Percentiles rank a stretch among this genome's conserved stretches.
Conservation (phyloP, 257 asterid genomes). For the Jacaranda copaia region DNA sequence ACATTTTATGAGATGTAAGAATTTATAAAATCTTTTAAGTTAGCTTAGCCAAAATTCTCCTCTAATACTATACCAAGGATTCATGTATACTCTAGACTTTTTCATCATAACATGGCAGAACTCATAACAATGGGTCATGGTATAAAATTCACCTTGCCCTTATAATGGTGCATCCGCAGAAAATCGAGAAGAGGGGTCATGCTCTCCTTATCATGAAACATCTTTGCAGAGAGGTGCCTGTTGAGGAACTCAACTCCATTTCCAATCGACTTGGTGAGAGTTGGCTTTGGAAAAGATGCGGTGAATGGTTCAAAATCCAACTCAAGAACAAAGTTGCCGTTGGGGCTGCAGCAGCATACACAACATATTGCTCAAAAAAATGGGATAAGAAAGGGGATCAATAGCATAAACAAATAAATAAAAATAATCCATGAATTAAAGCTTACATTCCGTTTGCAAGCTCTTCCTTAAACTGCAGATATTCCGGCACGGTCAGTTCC, state of each 20-base stretch:
- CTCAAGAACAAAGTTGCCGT: slow-evolving; percentile 74
- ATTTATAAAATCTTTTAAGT: too few species aligned
- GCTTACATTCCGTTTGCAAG: slow-evolving; percentile 70
- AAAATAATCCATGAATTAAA: not conserved
- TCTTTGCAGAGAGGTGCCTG: slow-evolving; percentile 79
- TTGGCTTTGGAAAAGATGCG: slow-evolving; percentile 75
- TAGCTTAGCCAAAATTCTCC: too few species aligned
- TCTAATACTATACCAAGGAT: not conserved
- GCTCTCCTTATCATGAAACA: slow-evolving; percentile 85
- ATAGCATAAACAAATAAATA: not conserved
- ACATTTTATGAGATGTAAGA: too few species aligned
- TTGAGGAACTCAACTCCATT: slow-evolving; percentile 88
- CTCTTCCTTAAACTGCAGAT: slow-evolving; percentile 72
- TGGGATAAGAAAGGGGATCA: not conserved
- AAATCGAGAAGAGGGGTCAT: slow-evolving; percentile 81
- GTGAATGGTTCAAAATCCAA: slow-evolving; percentile 82
- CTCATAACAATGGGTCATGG: not conserved
- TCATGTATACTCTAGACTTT: not conserved
- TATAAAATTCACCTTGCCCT: slow-evolving; percentile 60
- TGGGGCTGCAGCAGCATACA: slow-evolving; percentile 46
- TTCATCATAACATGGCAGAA: not conserved
- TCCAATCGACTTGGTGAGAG: slow-evolving; percentile 77
- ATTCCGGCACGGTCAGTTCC: slow-evolving; percentile 73
- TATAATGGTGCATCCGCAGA: slow-evolving; percentile 63
- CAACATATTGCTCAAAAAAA: not conserved